Evolutionary conservation across 2,329 filamentous ascomycete genomes (phyloP).

Genomic region (Aspergillus neoniger): DNA sequence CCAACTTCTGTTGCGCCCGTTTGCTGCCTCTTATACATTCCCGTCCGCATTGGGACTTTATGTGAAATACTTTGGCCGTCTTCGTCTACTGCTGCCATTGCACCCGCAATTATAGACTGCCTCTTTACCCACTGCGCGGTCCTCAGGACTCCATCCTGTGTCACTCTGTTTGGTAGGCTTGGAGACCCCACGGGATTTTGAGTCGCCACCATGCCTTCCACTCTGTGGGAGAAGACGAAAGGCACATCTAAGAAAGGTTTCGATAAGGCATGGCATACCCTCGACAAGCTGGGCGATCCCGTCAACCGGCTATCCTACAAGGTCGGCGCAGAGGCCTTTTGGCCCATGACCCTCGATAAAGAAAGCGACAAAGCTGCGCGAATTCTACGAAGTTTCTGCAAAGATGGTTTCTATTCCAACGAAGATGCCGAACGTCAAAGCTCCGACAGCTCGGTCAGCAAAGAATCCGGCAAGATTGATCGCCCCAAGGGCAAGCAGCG

Average conservation of each 20-base stretch:
- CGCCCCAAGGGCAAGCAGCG: slow-evolving; percentile 62
- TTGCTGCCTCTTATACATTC: slow-evolving; percentile 10
- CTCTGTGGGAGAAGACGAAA: slow-evolving; percentile 58
- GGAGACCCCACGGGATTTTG: background rate
- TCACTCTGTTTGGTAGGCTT: background rate
- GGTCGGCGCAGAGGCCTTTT: slow-evolving; percentile 78
- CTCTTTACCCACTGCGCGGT: background rate
- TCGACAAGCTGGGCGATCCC: slow-evolving; percentile 71
- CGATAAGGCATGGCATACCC: slow-evolving; percentile 69
- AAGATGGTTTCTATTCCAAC: slow-evolving; percentile 70
- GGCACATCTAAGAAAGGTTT: slow-evolving; percentile 64
- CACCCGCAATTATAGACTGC: slow-evolving; percentile 15
- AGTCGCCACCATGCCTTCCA: slow-evolving; percentile 47
- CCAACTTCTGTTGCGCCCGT: slow-evolving; percentile 8
- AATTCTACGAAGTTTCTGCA: slow-evolving; percentile 88
- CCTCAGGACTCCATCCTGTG: slow-evolving; percentile 8
- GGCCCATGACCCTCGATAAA: slow-evolving; percentile 80
- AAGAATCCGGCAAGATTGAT: slow-evolving; percentile 48
- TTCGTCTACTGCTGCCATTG: slow-evolving; percentile 5
- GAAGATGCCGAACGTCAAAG: slow-evolving; percentile 51
- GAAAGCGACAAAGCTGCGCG: slow-evolving; percentile 90
- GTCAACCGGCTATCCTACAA: slow-evolving; percentile 82
- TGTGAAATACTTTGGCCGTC: slow-evolving; percentile 21
- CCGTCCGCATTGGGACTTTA: slow-evolving; percentile 18
- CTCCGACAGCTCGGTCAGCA: slow-evolving; percentile 28